Evolutionary conservation across 352 stramenopile genomes (phyloP).

Genomic region (Thraustochytrium sp.): DNA sequence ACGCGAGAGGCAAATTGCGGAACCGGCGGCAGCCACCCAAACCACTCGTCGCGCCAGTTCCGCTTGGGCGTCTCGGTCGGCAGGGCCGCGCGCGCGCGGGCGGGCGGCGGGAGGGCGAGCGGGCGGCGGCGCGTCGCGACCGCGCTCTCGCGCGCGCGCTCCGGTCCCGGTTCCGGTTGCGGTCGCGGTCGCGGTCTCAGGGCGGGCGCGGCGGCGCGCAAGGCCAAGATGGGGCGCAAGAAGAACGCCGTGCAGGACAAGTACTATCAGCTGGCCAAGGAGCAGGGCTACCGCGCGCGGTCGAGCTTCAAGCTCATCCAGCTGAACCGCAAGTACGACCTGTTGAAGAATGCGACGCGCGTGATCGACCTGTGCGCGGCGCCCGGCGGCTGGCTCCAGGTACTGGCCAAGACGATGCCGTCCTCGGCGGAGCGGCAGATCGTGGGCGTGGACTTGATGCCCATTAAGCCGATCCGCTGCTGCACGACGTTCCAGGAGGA

Average conservation of each 20-base stretch:
- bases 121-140: too few species aligned
- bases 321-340: conserved; percentile 99
- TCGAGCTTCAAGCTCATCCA: conserved; percentile 99
- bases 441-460: conserved; percentile 96
- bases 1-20: too few species aligned
- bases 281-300: conserved; percentile 93
- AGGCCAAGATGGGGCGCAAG: conserved; percentile 31
- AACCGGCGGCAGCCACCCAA: too few species aligned
- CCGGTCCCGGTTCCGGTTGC: too few species aligned
- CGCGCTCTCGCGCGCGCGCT: too few species aligned
- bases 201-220: neutral
- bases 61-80: too few species aligned
- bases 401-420: conserved; percentile 75
- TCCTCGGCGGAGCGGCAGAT: conserved; percentile 62
- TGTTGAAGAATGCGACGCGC: conserved; percentile 89
- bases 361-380: conserved; percentile 98
- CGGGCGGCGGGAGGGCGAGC: too few species aligned
- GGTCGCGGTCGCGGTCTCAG: too few species aligned
- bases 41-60: too few species aligned
- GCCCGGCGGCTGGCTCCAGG: conserved; percentile 95
- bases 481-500: conserved; percentile 96
- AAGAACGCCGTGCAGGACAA: conserved; percentile 78
- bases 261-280: conserved; percentile 87
- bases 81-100: too few species aligned
- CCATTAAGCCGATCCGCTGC: conserved; percentile 90